Conservation (phyloP, 305 asterid species). For the Ajuga reptans region DNA sequence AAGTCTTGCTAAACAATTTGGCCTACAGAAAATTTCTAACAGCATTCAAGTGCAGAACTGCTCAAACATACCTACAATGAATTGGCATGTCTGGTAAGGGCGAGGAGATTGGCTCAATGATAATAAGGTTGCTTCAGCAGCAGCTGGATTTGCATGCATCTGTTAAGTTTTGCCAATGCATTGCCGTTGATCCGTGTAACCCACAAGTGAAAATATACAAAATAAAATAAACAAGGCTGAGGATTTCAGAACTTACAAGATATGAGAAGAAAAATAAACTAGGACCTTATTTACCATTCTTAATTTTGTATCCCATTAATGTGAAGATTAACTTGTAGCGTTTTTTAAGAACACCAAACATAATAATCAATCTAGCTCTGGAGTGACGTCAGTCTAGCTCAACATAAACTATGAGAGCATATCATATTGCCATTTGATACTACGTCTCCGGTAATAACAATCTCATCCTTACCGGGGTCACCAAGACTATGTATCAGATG, state of each 20-base stretch:
- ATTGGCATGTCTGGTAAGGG: slow-evolving; percentile 80
- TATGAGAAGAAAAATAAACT: not conserved
- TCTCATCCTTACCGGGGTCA: not conserved
- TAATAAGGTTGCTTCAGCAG: slow-evolving; percentile 72
- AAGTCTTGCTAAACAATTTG: not conserved
- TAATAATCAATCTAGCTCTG: slow-evolving; percentile 8
- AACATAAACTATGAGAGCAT: not conserved
- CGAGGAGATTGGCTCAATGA: slow-evolving; percentile 63
- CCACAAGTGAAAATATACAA: slow-evolving; percentile 20
- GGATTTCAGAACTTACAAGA: slow-evolving; percentile 11
- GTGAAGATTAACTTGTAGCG: slow-evolving; percentile 5
- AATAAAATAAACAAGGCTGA: slow-evolving; percentile 17
- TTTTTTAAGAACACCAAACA: not conserved
- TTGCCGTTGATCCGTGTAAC: slow-evolving; percentile 22
- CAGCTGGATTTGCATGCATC: slow-evolving; percentile 74
- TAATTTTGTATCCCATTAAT: slow-evolving; percentile 4
- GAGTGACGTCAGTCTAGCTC: not conserved
- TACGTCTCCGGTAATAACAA: not conserved
- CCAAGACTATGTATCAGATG: slow-evolving; percentile 8
- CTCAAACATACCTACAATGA: slow-evolving; percentile 64
- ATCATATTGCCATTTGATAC: slow-evolving; percentile 3
- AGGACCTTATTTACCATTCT: not conserved
- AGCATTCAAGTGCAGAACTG: slow-evolving; percentile 10
- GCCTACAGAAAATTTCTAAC: slow-evolving; percentile 10
- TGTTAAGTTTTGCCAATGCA: slow-evolving; percentile 34